Evolutionary conservation across 2,329 filamentous ascomycete genomes (phyloP), one percentile per base, ranked within the genome.

Genomic region (Botrytis deweyae): DNA sequence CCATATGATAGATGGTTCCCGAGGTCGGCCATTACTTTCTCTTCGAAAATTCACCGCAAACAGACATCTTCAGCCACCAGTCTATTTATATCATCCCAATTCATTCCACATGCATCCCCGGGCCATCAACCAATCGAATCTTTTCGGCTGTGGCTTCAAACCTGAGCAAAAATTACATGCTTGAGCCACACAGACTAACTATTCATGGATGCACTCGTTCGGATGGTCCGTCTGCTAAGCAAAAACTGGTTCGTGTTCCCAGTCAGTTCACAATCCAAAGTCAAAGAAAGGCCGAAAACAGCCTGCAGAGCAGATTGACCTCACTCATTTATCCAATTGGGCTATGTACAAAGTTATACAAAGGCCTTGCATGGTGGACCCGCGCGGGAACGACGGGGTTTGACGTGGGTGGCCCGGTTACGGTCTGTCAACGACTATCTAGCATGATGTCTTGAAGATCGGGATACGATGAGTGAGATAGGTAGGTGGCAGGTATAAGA

Each of bases 401-500:
- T 42, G 38, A 69, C 49, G 38, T 58, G 40, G 33, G 66, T 33
- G 36, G 22, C 6, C 36, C n/a, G 8, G 25, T 25, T 33, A 33
- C 49, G 25, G 33, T 25, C 25, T 64, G 40, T 64, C 38, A 64
- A 42, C 25, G 18, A 10, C 36, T 40, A 63, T 63, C 25, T 42
- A 2, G 16, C 65, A 40, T 33, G 49, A 22, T 29, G 18, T 38
- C 25, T 58, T 58, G 66, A 58, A 42, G n/a, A 22, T 42, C 40
- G 4, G 49, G n/a, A 69, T 58, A 44, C 49, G 36, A 69, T 44
- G 33, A 25, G 25, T 12, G 18, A 20, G 33, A 29, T 14, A 38
- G 66, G 22, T 67, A n/a, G 64, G 33, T 67, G 20, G 9, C n/a
- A 58, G 49, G n/a, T 69, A 69, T 69, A 69, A 59, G 49, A 69